Percentiles rank a stretch among this genome's conserved stretches.
Evolutionary conservation across 108 stramenopile genomes (phyloP).

Genomic region (Hondaea fermentalgiana): DNA sequence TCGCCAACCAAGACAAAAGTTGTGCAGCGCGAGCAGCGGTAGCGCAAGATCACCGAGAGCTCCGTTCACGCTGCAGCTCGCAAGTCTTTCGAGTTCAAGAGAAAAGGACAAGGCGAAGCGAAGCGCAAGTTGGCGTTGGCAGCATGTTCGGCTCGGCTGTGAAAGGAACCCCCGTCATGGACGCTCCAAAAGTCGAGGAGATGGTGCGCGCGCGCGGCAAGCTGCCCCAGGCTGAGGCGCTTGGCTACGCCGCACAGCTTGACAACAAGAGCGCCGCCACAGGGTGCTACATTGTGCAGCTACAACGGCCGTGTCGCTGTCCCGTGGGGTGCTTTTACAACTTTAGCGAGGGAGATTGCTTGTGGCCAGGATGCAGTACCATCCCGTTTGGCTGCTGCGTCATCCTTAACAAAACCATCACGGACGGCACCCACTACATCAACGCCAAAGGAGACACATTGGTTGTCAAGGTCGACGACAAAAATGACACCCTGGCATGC

Average conservation of each 20-base stretch:
- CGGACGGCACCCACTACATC: not conserved
- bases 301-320: not conserved
- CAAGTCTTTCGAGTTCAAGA: no score
- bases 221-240: not conserved
- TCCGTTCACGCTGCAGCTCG: no score
- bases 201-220: not conserved
- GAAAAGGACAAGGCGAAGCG: no score
- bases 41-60: no score
- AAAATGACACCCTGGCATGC: not conserved
- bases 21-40: no score
- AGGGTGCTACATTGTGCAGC: not conserved
- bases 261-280: not conserved
- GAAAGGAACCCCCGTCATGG: not conserved
- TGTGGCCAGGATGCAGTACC: not conserved
- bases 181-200: not conserved
- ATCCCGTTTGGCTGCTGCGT: not conserved
- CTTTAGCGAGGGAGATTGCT: not conserved
- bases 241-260: not conserved
- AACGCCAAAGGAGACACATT: not conserved
- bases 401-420: not conserved
- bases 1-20: no score
- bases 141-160: not conserved
- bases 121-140: not conserved
- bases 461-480: not conserved
- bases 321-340: not conserved